phyloP scores from a whole-genome alignment of 2,329 filamentous ascomycete genomes.

The Penicillium italicum region DNA sequence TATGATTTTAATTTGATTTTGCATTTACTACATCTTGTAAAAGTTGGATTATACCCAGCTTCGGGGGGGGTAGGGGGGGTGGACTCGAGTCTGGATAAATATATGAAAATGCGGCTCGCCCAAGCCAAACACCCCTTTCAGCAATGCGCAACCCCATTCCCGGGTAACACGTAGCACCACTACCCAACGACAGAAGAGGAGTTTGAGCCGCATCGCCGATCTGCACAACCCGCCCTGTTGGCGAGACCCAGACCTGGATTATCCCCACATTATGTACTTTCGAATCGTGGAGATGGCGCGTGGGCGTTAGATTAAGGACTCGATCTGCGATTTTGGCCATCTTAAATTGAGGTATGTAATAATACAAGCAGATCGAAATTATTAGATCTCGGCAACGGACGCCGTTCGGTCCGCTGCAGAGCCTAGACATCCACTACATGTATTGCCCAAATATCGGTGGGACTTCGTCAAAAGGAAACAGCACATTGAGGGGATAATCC shows the following conservation, averaged over 20 bases:
- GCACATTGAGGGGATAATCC: slow-evolving; percentile 11
- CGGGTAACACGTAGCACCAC: neutral
- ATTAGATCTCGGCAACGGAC: too few relatives aligned
- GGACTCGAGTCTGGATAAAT: neutral
- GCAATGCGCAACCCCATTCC: slow-evolving; percentile 27
- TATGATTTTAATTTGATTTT: slow-evolving; percentile 6
- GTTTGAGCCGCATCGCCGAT: slow-evolving; percentile 51
- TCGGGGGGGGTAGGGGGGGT: neutral
- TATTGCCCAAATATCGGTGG: neutral
- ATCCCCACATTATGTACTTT: slow-evolving; percentile 9
- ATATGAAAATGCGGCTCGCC: neutral
- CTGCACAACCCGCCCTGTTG: slow-evolving; percentile 42
- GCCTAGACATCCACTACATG: neutral
- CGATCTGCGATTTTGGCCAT: neutral
- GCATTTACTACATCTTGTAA: neutral
- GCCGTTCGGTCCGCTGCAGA: neutral
- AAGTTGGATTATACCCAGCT: neutral
- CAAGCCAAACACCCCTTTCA: neutral
- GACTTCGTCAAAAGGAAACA: slow-evolving; percentile 12
- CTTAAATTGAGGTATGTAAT: too few relatives aligned
- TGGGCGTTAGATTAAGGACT: too few relatives aligned
- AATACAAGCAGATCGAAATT: neutral
- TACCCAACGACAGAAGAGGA: neutral
- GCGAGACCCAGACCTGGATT: slow-evolving; percentile 40
- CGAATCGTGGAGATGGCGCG: neutral